Conservation (phyloP, 805 yeast species). For the Metschnikowia santaceciliae region DNA sequence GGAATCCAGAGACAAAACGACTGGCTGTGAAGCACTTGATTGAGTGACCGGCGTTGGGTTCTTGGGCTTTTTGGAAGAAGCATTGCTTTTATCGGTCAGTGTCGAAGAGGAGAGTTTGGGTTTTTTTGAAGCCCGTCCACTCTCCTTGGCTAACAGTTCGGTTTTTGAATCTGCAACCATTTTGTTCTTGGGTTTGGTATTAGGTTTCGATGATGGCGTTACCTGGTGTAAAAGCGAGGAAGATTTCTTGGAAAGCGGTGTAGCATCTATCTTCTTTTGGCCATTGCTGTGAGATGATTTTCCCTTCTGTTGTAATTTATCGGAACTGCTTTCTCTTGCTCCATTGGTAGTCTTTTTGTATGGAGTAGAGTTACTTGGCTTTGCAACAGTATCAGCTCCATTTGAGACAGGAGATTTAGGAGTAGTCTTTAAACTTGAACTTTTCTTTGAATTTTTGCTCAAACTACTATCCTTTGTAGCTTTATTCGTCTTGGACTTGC, state of each 20-base stretch:
- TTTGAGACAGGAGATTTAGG: not conserved
- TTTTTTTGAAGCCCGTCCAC: not conserved
- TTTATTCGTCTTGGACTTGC: not conserved
- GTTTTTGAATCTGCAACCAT: not conserved
- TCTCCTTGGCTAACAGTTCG: not conserved
- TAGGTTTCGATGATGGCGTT: no score
- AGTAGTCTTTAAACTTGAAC: not conserved
- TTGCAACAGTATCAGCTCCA: not conserved
- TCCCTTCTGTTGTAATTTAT: not conserved
- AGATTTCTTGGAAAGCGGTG: not conserved
- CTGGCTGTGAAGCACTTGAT: not conserved
- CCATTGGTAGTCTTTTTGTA: not conserved
- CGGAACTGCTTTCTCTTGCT: not conserved
- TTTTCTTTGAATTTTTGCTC: not conserved
- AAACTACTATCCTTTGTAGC: not conserved
- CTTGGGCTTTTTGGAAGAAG: not conserved
- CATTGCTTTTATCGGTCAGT: not conserved
- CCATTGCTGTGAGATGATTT: not conserved
- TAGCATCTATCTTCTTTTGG: not conserved
- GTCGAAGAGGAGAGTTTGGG: not conserved
- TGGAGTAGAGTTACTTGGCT: not conserved
- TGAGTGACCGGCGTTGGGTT: not conserved
- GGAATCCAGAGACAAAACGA: not conserved
- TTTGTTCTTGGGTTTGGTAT: not conserved
- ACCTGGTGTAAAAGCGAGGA: not conserved